phyloP scores from a whole-genome alignment of 2,329 filamentous ascomycete species.

The Fusarium goolgardi region DNA sequence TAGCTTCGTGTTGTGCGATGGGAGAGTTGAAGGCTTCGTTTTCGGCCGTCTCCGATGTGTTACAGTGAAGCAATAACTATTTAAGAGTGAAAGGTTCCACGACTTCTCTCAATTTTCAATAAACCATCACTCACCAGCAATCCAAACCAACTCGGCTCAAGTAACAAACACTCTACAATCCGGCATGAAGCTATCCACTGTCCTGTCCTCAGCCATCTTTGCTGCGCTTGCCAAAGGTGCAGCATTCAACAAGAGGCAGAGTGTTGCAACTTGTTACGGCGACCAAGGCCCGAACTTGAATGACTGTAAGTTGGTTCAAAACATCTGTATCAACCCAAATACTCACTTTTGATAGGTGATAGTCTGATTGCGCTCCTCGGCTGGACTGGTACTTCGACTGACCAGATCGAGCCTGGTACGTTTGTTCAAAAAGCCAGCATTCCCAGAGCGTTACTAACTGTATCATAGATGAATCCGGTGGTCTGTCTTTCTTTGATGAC shows the following conservation, averaged over 20 bases:
- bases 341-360: neutral
- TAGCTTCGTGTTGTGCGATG: neutral
- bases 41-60: neutral
- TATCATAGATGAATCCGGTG: neutral
- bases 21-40: neutral
- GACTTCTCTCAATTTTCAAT: rapidly evolving
- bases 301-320: neutral
- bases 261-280: neutral
- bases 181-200: neutral
- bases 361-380: neutral
- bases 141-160: neutral
- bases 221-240: neutral
- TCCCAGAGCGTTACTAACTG: rapidly evolving
- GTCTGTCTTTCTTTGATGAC: neutral
- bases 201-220: rapidly evolving
- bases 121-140: neutral
- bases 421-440: rapidly evolving
- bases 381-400: neutral
- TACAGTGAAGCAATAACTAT: neutral
- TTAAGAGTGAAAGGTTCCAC: neutral
- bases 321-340: too few relatives aligned
- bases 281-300: neutral
- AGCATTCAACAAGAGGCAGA: neutral
- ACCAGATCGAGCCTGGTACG: neutral
- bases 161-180: rapidly evolving